Percentiles rank a stretch among this genome's conserved stretches.
Evolutionary conservation across 2,329 filamentous ascomycete genomes (phyloP).

Genomic region (Alternaria longipes): DNA sequence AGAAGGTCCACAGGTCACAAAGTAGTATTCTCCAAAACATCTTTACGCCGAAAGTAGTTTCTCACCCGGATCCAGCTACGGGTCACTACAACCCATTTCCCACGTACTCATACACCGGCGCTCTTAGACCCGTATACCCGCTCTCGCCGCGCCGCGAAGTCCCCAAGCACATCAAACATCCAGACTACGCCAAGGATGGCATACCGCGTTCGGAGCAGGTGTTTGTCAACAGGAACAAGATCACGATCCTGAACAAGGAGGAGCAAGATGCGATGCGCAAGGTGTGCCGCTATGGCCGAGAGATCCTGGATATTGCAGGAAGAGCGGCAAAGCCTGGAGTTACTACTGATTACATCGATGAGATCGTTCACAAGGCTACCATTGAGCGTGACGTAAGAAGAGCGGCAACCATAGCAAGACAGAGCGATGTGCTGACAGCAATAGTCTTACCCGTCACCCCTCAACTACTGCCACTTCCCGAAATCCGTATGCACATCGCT

Average conservation of each 20-base stretch:
- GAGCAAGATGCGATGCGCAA: conserved; percentile 91
- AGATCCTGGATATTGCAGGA: conserved; percentile 92
- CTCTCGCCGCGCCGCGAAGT: conserved; percentile 59
- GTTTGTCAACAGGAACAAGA: conserved; percentile 77
- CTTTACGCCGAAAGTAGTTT: conserved; percentile 80
- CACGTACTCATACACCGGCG: conserved; percentile 81
- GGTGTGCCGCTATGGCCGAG: conserved; percentile 84
- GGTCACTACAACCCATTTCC: conserved; percentile 93
- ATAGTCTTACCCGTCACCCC: conserved; percentile 90
- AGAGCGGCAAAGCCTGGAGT: conserved; percentile 86
- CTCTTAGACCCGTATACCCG: conserved; percentile 81
- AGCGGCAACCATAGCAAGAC: conserved; percentile 5
- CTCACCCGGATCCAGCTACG: conserved; percentile 90
- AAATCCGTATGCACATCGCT: conserved; percentile 97
- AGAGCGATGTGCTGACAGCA: conserved; percentile 22
- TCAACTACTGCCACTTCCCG: conserved; percentile 96
- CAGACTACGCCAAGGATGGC: conserved; percentile 88
- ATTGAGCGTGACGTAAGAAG: conserved; percentile 86
- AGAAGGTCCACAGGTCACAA: conserved; percentile 83
- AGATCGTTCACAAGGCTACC: conserved; percentile 93
- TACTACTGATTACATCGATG: conserved; percentile 94
- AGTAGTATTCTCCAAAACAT: conserved; percentile 77
- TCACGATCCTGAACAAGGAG: conserved; percentile 81
- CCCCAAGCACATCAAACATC: conserved; percentile 80
- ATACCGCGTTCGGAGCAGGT: conserved; percentile 72